A percentile compares a stretch with the other conserved stretches of the same genome.
phyloP scores from a whole-genome alignment of 2,329 filamentous ascomycete genomes.

The Aspergillus ibericus region DNA sequence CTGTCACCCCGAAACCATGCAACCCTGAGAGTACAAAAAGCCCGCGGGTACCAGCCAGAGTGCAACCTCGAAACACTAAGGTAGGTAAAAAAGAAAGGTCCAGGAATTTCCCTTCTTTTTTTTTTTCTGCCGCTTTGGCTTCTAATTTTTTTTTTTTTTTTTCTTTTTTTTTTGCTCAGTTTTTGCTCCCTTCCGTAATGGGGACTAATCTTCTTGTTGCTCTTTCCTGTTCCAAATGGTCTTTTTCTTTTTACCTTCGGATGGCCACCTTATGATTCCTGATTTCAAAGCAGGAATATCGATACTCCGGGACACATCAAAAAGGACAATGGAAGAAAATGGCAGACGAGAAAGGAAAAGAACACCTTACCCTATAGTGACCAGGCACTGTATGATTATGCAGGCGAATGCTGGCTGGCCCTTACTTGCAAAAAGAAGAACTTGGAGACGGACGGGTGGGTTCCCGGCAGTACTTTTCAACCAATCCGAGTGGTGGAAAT shows the following conservation, averaged over 20 bases:
- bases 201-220: background rate
- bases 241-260: background rate
- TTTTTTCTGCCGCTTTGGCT: too few species aligned
- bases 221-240: background rate
- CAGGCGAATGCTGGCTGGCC: slow-evolving; percentile 16
- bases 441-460: slow-evolving; percentile 21
- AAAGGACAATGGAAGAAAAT: slow-evolving; percentile 4
- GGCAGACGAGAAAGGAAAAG: slow-evolving; percentile 6
- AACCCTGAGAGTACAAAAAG: slow-evolving; percentile 26
- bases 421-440: slow-evolving; percentile 21
- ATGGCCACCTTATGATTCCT: background rate
- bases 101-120: background rate
- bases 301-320: background rate
- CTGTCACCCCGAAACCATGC: slow-evolving; percentile 20
- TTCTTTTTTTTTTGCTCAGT: background rate
- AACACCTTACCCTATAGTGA: slow-evolving; percentile 7
- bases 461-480: slow-evolving; percentile 18
- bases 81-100: too few species aligned
- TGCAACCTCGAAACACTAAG: slow-evolving; percentile 11
- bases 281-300: slow-evolving; percentile 6
- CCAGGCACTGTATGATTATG: slow-evolving; percentile 10
- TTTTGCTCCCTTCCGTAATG: background rate
- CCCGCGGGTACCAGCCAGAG: slow-evolving; percentile 16
- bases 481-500: slow-evolving; percentile 24
- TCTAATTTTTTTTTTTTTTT: background rate